Base-by-base conservation (phyloP, 108 stramenopile genomes). In the Ochromonas danica region DNA sequence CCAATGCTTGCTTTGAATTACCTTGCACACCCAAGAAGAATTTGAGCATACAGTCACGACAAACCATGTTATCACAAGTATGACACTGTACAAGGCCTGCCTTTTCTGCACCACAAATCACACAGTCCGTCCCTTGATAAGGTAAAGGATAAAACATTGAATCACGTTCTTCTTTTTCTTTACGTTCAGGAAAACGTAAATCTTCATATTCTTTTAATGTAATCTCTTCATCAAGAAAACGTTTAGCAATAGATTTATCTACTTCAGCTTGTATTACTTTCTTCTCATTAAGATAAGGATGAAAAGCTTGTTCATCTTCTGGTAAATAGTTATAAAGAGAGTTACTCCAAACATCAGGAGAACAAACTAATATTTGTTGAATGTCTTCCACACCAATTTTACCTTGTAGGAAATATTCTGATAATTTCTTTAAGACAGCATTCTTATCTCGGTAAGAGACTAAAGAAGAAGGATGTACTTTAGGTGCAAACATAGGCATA, bases 121-220 rank as follows among this genome's bases (percentile, higher is more conserved):
- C 25, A 36, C 72, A 75, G 6, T 33, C 22, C 28, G 3, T 6
- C 45, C n/a, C 43, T 27, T 27, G 14, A 33, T 33, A 27, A 57
- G 72, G 72, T 33, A 45, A 41, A 3, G 72, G 72, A 42, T 75
- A 75, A 6, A 14, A 35, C 25, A 42, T 14, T 33, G 36, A 17
- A 6, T 75, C 72, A 22, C 3, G 3, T 41, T 75, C 25, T 75
- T 33, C 14, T 33, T 10, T 27, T 41, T 45, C 25, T 25, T 27
- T 75, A 6, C 72, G 36, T 33, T 45, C 72, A 10, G 72, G 72
- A 42, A 75, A 75, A 35, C 38, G 6, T 22, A 75, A 60, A 6
- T 27, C 72, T 42, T 75, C 72, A 36, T 75, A 75, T 36, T 75
- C 72, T 60, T 75, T 17, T 31, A 75, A 27, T 38, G 36, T 75